Percentiles rank a stretch among this genome's conserved stretches.
Conservation (phyloP, 768 basidiomycete species). For the Lactarius evosmus region DNA sequence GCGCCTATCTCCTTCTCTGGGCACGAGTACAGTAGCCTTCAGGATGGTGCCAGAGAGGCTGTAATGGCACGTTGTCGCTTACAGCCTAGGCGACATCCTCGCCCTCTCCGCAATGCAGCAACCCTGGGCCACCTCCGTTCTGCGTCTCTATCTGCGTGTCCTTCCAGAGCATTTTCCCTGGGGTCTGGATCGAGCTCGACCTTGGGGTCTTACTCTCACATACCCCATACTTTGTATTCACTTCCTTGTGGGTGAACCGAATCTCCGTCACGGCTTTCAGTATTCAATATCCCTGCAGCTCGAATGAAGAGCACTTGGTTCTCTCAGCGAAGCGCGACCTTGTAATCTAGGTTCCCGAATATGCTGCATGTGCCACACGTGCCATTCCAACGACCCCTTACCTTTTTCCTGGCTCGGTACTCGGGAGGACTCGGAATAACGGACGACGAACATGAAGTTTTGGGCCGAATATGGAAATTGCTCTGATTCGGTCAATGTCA, state of each 20-base stretch:
- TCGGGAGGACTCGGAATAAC: too few relatives aligned
- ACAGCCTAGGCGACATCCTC: neutral
- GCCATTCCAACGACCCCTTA: too few relatives aligned
- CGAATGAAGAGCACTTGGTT: too few relatives aligned
- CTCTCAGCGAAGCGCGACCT: too few relatives aligned
- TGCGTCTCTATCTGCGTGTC: neutral
- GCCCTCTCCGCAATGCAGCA: neutral
- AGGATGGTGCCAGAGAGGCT: neutral
- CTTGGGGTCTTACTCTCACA: neutral
- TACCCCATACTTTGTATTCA: neutral
- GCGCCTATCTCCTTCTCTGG: neutral
- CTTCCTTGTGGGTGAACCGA: neutral
- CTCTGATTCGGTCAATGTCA: too few relatives aligned
- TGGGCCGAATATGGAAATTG: too few relatives aligned
- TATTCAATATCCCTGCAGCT: neutral
- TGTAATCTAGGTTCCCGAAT: too few relatives aligned
- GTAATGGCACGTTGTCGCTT: neutral
- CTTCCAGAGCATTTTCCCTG: neutral
- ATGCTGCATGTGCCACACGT: too few relatives aligned
- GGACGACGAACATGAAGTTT: too few relatives aligned
- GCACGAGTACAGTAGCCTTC: neutral
- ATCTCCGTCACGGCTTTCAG: neutral
- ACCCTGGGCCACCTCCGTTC: neutral
- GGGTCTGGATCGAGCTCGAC: neutral
- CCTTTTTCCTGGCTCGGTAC: too few relatives aligned